These are phyloP conservation scores for Zizania latifolia DNA, from an alignment of 176 grass and related monocot genomes.

Conservation along the genomic window DNA sequence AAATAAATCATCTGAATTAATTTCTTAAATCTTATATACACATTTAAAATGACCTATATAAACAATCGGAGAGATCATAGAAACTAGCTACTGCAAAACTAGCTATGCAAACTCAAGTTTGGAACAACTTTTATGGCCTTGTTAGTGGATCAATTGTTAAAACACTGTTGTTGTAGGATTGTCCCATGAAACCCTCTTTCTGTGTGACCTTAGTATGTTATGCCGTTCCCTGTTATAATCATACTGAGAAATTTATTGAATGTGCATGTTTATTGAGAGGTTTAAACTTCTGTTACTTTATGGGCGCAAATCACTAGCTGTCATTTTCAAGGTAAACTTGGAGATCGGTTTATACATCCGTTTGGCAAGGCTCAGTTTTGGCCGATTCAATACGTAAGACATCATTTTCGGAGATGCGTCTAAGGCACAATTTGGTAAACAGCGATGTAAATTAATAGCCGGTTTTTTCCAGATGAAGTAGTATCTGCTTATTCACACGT, in stretches of 20 bases:
- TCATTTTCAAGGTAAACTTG: background rate
- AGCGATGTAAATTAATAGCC: background rate
- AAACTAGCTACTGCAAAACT: background rate
- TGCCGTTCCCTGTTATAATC: too few species aligned
- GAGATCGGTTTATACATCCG: background rate
- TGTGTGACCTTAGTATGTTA: background rate
- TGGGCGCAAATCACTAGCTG: background rate
- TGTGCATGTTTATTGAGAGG: background rate
- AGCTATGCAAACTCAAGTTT: background rate
- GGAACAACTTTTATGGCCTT: background rate
- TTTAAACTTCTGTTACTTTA: background rate
- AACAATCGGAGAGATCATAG: too few species aligned
- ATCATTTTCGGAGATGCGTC: constrained; percentile 22
- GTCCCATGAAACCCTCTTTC: background rate
- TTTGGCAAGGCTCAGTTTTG: background rate
- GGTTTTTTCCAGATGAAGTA: background rate
- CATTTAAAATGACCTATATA: too few species aligned
- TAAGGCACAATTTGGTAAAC: background rate
- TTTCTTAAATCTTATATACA: too few species aligned
- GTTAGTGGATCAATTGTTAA: background rate
- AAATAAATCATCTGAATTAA: too few species aligned
- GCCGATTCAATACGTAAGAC: background rate
- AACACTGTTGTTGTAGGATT: background rate
- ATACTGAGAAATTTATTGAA: background rate
- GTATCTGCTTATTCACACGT: background rate